Percentiles rank a stretch among this genome's conserved stretches.
These are phyloP conservation scores for Pseudocohnilembus persalinus DNA, from an alignment of 169 alveolate genomes.

Conservation along the genomic window DNA sequence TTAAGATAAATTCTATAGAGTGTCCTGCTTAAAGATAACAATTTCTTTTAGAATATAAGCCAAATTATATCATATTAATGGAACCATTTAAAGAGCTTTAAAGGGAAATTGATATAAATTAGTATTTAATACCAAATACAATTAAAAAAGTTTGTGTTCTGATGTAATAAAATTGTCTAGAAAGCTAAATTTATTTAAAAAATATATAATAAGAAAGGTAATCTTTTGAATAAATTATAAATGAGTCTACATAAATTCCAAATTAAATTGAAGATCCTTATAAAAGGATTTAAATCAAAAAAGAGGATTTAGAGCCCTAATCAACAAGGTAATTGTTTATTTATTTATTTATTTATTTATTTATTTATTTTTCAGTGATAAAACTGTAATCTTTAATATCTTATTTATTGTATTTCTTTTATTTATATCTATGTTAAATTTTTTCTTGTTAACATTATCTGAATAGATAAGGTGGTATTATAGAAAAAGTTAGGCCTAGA, in stretches of 20 bases:
- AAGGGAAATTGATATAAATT: not conserved
- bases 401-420: no score
- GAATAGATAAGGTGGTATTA: not conserved
- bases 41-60: not conserved
- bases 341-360: no score
- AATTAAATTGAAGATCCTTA: not conserved
- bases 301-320: not conserved
- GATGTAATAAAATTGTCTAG: not conserved
- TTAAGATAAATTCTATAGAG: not conserved
- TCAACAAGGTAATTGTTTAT: not conserved
- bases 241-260: not conserved
- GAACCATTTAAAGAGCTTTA: not conserved
- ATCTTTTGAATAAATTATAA: not conserved
- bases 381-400: no score
- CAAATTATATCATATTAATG: not conserved
- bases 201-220: not conserved
- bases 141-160: not conserved
- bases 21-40: not conserved
- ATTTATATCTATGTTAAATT: no score
- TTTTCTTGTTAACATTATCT: no score
- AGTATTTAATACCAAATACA: not conserved
- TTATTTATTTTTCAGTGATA: no score
- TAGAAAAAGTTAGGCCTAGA: not conserved
- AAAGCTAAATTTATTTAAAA: not conserved
- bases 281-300: not conserved